Evolutionary conservation across 2,329 filamentous ascomycete species (phyloP), one percentile per base, ranked within the genome.

Genomic region (Tolypocladium guangdongense): DNA sequence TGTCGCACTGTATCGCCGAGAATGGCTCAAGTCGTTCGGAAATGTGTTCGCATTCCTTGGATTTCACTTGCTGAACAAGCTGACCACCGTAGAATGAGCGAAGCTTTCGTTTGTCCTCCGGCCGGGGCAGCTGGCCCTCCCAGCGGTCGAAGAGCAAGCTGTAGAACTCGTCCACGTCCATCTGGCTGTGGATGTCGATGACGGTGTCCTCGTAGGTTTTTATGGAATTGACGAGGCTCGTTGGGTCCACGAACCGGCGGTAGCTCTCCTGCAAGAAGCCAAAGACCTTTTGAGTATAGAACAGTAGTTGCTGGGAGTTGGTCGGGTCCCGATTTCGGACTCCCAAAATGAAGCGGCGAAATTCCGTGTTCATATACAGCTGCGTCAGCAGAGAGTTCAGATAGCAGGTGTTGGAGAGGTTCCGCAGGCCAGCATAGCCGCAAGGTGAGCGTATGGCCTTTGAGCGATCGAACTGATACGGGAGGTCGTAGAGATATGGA

Each of bases 91-190:
- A 99, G 63, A 97, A 93, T 0, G 84, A 84, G 50, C 87, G 82
- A 58, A 99, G 86, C 24, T 71, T 73, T 58, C 81, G 83, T 68
- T 88, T 95, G 36, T 83, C 81, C n/a, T 83, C 77, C 2, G 76
- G 69, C 11, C 80, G 78, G 20, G 79, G 68, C 58, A 97, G 82
- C 63, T 96, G 89, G 10, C 82, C 81, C 65, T 99, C 95, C 81
- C 90, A 90, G 30, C 90, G 82, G 67, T 95, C 90, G 62, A 97
- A 93, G 0, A 99, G 78, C 5, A 96, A 78, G 63, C 93, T 96
- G 73, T 95, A 97, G 66, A 97, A 99, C 66, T 96, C 91, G 61
- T 97, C 93, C 6, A 96, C 93, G 65, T 99, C 93, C 89, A 99
- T 97, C 68, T 99, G 93, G 55, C 88, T 83, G 53, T 85, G 83